Percentiles rank a stretch among this genome's conserved stretches.
Evolutionary conservation across 2,329 filamentous ascomycete genomes (phyloP).

Genomic region (Endoconidiophora laricicola): DNA sequence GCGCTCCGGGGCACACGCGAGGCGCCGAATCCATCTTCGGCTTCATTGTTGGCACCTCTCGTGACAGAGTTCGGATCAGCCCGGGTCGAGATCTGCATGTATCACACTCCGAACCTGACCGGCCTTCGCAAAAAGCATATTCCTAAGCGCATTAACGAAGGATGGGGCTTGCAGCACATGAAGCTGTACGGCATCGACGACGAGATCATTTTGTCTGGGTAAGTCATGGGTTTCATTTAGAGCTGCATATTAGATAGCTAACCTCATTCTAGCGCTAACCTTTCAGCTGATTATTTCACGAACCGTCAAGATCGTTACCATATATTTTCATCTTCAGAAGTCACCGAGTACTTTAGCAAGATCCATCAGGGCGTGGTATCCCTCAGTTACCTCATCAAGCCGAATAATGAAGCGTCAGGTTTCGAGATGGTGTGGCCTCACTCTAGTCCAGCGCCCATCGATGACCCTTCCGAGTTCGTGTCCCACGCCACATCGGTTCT

Average conservation of each 20-base stretch:
- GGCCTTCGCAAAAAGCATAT: constrained; percentile 70
- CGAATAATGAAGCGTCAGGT: constrained; percentile 34
- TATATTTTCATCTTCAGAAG: constrained; percentile 59
- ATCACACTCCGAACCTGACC: constrained; percentile 89
- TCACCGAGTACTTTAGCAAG: constrained; percentile 67
- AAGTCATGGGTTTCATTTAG: constrained; percentile 16
- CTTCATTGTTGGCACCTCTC: constrained; percentile 73
- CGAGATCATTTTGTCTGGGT: constrained; percentile 86
- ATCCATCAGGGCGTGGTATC: constrained; percentile 64
- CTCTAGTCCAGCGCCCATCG: constrained; percentile 55
- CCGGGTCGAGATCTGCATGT: constrained; percentile 88
- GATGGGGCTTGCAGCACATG: constrained; percentile 98
- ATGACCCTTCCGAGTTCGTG: constrained; percentile 53
- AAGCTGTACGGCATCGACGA: constrained; percentile 95
- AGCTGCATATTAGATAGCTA: constrained; percentile 13
- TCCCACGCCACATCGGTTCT: constrained; percentile 50
- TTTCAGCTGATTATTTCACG: constrained; percentile 89
- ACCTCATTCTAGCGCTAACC: constrained; percentile 44
- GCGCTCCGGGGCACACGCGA: constrained; percentile 82
- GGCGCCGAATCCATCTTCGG: constrained; percentile 69
- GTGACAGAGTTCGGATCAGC: constrained; percentile 67
- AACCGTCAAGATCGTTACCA: constrained; percentile 93
- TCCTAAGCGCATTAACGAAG: constrained; percentile 85
- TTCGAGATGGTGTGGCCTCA: constrained; percentile 69
- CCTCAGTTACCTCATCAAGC: constrained; percentile 66